These are phyloP conservation scores for Pseudoneurospora amorphoporcata DNA, from an alignment of 495 filamentous ascomycete genomes.

Conservation along the genomic window DNA sequence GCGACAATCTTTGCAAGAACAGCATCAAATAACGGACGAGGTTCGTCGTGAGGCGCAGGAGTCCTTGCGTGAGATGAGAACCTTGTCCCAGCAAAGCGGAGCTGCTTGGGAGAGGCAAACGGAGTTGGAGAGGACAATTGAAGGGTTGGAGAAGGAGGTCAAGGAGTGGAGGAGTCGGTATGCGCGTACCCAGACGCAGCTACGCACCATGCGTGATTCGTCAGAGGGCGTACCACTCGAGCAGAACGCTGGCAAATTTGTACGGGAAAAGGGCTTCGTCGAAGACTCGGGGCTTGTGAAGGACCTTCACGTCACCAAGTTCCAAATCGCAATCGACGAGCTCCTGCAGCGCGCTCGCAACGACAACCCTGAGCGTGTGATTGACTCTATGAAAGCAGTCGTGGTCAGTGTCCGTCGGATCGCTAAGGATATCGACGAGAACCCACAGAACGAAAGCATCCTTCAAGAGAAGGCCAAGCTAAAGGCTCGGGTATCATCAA, in stretches of 20 bases:
- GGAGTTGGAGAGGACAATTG: conserved; percentile 58
- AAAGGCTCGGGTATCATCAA: conserved; percentile 71
- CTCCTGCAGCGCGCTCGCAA: conserved; percentile 67
- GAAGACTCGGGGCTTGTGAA: conserved; percentile 67
- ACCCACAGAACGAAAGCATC: conserved; percentile 36
- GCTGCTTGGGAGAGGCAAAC: conserved; percentile 76
- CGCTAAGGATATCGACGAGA: conserved; percentile 62
- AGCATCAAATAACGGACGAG: conserved; percentile 78
- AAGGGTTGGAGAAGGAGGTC: conserved; percentile 67
- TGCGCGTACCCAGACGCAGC: conserved; percentile 73
- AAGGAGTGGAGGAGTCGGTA: conserved; percentile 85
- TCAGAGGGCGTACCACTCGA: conserved; percentile 62
- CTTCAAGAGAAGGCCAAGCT: conserved; percentile 52
- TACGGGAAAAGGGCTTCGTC: conserved; percentile 61
- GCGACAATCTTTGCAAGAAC: conserved; percentile 56
- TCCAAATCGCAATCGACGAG: conserved; percentile 92
- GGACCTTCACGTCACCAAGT: conserved; percentile 87
- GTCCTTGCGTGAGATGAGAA: conserved; percentile 83
- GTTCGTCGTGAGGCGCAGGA: conserved; percentile 75
- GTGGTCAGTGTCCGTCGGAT: conserved; percentile 71
- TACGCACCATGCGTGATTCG: conserved; percentile 69
- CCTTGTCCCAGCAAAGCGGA: conserved; percentile 66
- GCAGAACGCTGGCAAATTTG: conserved; percentile 50
- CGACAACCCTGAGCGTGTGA: conserved; percentile 58
- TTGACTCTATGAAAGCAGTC: conserved; percentile 73